Percentiles rank a stretch among this genome's conserved stretches.
phyloP scores from a whole-genome alignment of 148 eudicot species.

The Camellia sinensis region DNA sequence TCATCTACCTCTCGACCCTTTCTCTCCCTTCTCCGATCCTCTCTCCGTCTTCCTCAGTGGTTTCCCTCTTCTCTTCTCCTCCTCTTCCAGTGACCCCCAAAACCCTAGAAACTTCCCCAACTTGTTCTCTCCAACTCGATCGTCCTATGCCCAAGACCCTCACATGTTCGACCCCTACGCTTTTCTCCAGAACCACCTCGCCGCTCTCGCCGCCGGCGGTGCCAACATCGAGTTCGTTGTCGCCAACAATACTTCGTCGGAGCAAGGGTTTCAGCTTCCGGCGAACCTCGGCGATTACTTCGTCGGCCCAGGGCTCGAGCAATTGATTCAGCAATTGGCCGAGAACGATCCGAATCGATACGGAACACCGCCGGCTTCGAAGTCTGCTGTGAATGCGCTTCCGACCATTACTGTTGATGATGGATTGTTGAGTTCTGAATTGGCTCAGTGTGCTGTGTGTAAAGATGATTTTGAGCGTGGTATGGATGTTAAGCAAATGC shows the following conservation, averaged over 20 bases:
- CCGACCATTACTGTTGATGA: constrained; percentile 37
- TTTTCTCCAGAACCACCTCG: constrained; percentile 33
- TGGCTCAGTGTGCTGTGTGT: constrained; percentile 64
- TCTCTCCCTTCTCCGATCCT: constrained; percentile 6
- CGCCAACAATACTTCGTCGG: constrained; percentile 18
- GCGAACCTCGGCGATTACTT: constrained; percentile 68
- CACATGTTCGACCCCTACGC: constrained; percentile 27
- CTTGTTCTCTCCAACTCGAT: neutral
- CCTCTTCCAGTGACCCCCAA: constrained; percentile 21
- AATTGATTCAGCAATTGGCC: constrained; percentile 62
- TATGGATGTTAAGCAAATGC: constrained; percentile 50
- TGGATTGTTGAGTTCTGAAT: constrained; percentile 42
- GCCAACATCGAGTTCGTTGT: constrained; percentile 43
- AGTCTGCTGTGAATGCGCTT: constrained; percentile 45
- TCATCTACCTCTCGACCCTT: constrained; percentile 6
- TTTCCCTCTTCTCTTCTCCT: constrained; percentile 13
- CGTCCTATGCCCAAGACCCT: neutral
- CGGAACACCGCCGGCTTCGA: constrained; percentile 75
- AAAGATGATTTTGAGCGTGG: constrained; percentile 53
- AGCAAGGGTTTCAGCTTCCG: constrained; percentile 28
- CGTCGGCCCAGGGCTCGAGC: constrained; percentile 68
- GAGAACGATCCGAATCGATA: constrained; percentile 81
- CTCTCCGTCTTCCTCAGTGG: constrained; percentile 3
- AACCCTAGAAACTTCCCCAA: constrained; percentile 22
- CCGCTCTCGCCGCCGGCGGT: constrained; percentile 22